Evolutionary conservation across 371 early-diverging fungal species (phyloP), one percentile per base, ranked within the genome.

Genomic region (Mortierella sp.): DNA sequence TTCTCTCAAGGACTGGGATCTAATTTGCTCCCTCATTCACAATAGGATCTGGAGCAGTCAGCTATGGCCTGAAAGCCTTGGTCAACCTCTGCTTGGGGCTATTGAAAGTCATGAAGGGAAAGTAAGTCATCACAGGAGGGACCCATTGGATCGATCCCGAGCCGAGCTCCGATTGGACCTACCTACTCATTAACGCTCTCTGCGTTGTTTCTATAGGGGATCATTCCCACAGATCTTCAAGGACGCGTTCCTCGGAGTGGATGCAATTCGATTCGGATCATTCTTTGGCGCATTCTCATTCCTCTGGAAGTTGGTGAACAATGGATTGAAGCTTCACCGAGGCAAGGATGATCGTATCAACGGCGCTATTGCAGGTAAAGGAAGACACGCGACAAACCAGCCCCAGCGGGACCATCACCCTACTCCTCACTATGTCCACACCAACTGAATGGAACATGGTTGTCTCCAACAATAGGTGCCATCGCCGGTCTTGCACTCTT

Each of bases 251-350:
- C 79, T 77, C 47, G 85, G 85, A 39, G 69, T 67, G 14, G 87
- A 85, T 46, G 79, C 83, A 24, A 10, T 86, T 34, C 89, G 92
- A 19, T 92, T 91, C 69, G 92, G 87, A 40, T 80, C 81, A 45
- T 89, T 89, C 85, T 84, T 92, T 82, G 92, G 92, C 5, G 79
- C 79, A 37, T 93, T 92, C 76, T 84, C 91, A 25, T 83, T 92
- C 39, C 60, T 90, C 13, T 93, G 91, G 91, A 91, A 92, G 63
- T 79, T 88, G 12, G 80, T 92, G 62, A 89, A 88, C 67, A 91
- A 92, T 73, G 77, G 82, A 14, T 80, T 92, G 64, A 78, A 83
- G n/a, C 49, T 82, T 24, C 79, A 83, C 54, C 79, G 89, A 14
- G 81, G 82, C 24, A 84, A 81, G 57, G 88, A 89, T 22, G 89